A percentile compares a stretch with the other conserved stretches of the same genome.
These are phyloP conservation scores for Pterulicium gracile DNA, from an alignment of 1,284 basidiomycete genomes.

Conservation along the genomic window DNA sequence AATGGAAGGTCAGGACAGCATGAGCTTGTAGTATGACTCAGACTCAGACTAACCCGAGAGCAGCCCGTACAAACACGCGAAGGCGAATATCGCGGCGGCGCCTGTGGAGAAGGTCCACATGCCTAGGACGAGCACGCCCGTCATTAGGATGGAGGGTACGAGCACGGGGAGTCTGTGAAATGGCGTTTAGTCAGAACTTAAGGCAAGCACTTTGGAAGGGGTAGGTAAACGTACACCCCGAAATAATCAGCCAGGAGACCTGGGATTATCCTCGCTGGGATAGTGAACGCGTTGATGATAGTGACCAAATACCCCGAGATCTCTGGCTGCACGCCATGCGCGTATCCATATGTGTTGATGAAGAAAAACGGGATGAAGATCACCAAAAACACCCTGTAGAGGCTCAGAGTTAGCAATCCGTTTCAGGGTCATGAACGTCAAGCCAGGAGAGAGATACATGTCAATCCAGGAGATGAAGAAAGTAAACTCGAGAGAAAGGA, in stretches of 20 bases:
- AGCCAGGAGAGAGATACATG: too few relatives aligned
- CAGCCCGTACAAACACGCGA: conserved; percentile 22
- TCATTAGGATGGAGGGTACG: conserved; percentile 19
- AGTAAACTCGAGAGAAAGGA: neutral
- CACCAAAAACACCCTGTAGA: conserved; percentile 16
- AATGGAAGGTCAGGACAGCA: neutral
- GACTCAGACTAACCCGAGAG: conserved; percentile 15
- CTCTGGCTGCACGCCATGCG: conserved; percentile 13
- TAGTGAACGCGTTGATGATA: conserved; percentile 24
- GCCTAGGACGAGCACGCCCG: conserved; percentile 20
- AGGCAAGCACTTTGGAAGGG: neutral
- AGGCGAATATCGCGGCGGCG: conserved; percentile 18
- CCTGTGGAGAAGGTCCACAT: conserved; percentile 22
- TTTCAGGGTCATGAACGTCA: too few relatives aligned
- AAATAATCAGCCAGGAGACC: conserved; percentile 21
- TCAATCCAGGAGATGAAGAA: too few relatives aligned
- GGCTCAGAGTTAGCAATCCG: too few relatives aligned
- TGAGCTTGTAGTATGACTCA: neutral
- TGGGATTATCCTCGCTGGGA: conserved; percentile 22
- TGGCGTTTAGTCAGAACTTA: neutral
- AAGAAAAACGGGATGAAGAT: conserved; percentile 25
- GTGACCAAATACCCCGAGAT: conserved; percentile 23
- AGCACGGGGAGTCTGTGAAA: conserved; percentile 19
- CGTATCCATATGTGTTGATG: conserved; percentile 20
- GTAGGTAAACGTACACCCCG: conserved; percentile 18